Evolutionary conservation across 2,329 filamentous ascomycete species (phyloP).

Genomic region (Xylariomycetidae sp.): DNA sequence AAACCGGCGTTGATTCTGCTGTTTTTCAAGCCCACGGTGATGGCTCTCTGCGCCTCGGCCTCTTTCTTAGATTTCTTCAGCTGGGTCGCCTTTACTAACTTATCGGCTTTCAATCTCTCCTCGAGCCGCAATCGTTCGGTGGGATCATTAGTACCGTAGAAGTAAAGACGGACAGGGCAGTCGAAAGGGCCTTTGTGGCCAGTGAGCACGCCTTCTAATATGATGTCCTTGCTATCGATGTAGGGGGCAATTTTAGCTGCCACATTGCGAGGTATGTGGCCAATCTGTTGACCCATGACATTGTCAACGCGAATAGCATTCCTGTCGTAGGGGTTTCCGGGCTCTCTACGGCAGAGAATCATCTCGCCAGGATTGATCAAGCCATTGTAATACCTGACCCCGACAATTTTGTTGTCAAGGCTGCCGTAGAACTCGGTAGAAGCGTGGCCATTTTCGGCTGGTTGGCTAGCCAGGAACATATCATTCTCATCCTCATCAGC

Average conservation of each 20-base stretch:
- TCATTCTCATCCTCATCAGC: conserved; percentile 32
- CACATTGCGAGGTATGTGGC: conserved; percentile 65
- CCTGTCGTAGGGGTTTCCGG: conserved; percentile 59
- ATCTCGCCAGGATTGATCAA: conserved; percentile 54
- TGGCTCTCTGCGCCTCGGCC: conserved; percentile 48
- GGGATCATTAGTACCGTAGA: conserved; percentile 64
- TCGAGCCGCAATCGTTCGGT: conserved; percentile 51
- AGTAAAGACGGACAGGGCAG: conserved; percentile 63
- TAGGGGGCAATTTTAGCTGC: conserved; percentile 71
- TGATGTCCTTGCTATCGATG: conserved; percentile 57
- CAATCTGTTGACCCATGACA: conserved; percentile 69
- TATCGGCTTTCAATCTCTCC: conserved; percentile 57
- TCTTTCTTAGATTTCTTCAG: conserved; percentile 49
- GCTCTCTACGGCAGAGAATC: conserved; percentile 56
- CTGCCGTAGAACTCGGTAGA: conserved; percentile 44
- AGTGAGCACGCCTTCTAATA: conserved; percentile 65
- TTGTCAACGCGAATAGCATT: conserved; percentile 80
- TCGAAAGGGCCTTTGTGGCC: conserved; percentile 65
- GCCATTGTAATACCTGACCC: conserved; percentile 48
- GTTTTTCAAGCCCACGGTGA: conserved; percentile 33
- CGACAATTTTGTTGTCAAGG: conserved; percentile 53
- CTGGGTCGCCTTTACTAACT: conserved; percentile 55
- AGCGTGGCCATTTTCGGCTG: conserved; percentile 40
- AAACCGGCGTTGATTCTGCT: conserved; percentile 33
- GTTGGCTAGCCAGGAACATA: no score